phyloP scores from a whole-genome alignment of 257 asterid genomes.

The Jacaranda copaia region DNA sequence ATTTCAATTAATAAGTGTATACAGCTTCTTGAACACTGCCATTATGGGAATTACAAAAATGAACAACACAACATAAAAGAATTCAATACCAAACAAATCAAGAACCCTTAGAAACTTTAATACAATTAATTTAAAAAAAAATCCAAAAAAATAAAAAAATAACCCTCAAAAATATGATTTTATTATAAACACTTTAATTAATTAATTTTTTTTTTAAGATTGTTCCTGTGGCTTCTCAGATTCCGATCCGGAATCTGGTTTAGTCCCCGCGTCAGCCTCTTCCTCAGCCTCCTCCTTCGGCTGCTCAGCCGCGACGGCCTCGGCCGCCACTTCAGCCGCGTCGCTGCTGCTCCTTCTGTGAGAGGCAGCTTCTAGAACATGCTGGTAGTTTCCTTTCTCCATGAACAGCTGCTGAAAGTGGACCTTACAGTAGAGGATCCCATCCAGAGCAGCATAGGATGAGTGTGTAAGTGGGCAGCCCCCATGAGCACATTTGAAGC shows the following conservation, averaged over 20 bases:
- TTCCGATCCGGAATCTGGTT: conserved; percentile 35
- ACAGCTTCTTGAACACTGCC: conserved; percentile 31
- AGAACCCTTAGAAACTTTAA: not conserved
- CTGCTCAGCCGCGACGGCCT: not conserved
- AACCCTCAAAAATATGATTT: not conserved
- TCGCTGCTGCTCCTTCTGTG: conserved; percentile 42
- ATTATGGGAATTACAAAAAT: conserved; percentile 32
- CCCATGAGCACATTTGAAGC: conserved; percentile 73
- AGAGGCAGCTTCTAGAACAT: conserved; percentile 55
- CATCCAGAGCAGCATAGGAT: conserved; percentile 64
- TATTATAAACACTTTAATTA: not conserved
- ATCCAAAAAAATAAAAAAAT: not conserved
- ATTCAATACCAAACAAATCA: not conserved
- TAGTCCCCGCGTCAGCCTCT: not conserved
- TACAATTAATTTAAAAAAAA: not conserved
- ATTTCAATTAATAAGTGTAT: conserved; percentile 24
- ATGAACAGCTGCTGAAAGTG: conserved; percentile 70
- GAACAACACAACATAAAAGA: not conserved
- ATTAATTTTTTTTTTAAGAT: conserved; percentile 2
- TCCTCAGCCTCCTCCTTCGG: conserved; percentile 32
- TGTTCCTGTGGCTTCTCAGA: conserved; percentile 39
- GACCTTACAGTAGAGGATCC: conserved; percentile 66
- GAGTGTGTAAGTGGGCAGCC: conserved; percentile 73
- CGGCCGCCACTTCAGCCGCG: conserved; percentile 6
- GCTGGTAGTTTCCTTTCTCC: conserved; percentile 76